Evolutionary conservation across 140 eudicot genomes (phyloP).

Genomic region (Anethum foeniculum): DNA sequence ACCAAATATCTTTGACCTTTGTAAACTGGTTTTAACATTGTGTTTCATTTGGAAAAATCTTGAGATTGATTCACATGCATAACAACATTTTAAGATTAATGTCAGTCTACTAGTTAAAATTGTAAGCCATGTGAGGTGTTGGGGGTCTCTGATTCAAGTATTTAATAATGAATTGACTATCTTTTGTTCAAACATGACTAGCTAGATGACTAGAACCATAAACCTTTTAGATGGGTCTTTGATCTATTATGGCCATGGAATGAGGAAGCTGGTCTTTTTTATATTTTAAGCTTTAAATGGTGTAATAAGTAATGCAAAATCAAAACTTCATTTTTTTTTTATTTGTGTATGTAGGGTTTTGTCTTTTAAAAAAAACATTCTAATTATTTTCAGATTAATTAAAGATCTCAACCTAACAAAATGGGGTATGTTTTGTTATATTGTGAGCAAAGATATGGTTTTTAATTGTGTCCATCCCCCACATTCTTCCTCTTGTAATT

Average conservation of each 20-base stretch:
- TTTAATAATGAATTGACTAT: conserved; percentile 41
- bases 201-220: conserved; percentile 26
- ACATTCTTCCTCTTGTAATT: conserved; percentile 38
- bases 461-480: conserved; percentile 19
- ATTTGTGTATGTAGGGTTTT: conserved; percentile 27
- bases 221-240: conserved; percentile 15
- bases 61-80: conserved; percentile 16
- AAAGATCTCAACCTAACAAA: conserved; percentile 21
- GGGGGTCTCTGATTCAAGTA: conserved; percentile 31
- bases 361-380: conserved; percentile 30
- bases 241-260: conserved; percentile 14
- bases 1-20: background rate
- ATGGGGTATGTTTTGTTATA: conserved; percentile 32
- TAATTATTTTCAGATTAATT: conserved; percentile 12
- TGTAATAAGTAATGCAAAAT: background rate
- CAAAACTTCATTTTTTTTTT: background rate
- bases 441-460: conserved; percentile 14
- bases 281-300: background rate
- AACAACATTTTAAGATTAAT: conserved; percentile 18
- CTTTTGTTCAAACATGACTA: conserved; percentile 31
- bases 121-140: conserved; percentile 64
- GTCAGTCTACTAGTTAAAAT: conserved; percentile 16
- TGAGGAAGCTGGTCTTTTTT: conserved; percentile 4
- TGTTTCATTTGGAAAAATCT: background rate
- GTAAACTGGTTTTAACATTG: background rate